Evolutionary conservation across 1,284 basidiomycete species (phyloP), one percentile per base, ranked within the genome.

Genomic region (Schizopora paradoxa): DNA sequence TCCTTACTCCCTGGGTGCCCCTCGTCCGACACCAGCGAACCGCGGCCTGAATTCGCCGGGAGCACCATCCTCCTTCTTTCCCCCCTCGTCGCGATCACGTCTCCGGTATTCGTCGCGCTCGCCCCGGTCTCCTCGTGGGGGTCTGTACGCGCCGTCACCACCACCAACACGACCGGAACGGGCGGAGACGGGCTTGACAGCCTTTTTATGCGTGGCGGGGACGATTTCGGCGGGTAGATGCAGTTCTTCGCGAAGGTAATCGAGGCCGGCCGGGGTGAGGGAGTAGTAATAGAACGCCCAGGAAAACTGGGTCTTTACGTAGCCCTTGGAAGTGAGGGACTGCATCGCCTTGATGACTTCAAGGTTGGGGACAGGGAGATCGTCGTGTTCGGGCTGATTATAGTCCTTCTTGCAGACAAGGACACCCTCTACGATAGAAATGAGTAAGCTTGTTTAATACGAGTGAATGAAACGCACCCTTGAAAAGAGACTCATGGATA

Each of bases 261-360:
- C 91, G 54, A 96, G 86, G 62, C 93, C 93, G 68, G 96, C 93
- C 51, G 90, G 85, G 60, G 92, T 96, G 64, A 96, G 78, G 63
- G 82, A 79, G 73, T 96, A 96, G 79, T 95, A 94, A 70, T 91
- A 93, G 77, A 81, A 91, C 64, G 92, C 90, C 91, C 91, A 95
- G 45, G 86, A 91, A 76, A 94, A 93, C 67, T 94, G 94, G 57
- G 95, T 98, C 83, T 98, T 96, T 70, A 99, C 92, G 71, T 77
- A 86, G 55, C 93, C 92, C 71, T 81, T 86, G 52, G 93, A 97
- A 65, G 91, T 98, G 60, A 99, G 78, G 70, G 90, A 94, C 72
- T 99, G 95, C 76, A 95, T 86, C 53, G 92, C 92, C 82, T 99
- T 99, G 82, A 99, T 96, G 61, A 99, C 96, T 68, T 97, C 78